Evolutionary conservation across 2,329 filamentous ascomycete genomes (phyloP).

Genomic region (Trichoderma aggressivum): DNA sequence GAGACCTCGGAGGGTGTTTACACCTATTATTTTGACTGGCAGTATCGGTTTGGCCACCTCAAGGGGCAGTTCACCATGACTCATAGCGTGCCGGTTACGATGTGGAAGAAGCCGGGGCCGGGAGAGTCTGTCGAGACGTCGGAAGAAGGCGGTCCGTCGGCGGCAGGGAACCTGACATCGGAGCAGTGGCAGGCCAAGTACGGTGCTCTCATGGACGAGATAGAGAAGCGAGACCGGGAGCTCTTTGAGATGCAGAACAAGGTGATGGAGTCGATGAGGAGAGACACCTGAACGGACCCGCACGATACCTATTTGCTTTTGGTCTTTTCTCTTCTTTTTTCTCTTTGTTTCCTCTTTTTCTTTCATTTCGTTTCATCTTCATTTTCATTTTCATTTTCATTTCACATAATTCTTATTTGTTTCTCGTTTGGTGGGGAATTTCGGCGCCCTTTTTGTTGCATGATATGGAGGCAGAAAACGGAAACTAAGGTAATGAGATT

Average conservation of each 20-base stretch:
- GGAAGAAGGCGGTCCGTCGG: constrained; percentile 20
- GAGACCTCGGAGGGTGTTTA: constrained; percentile 41
- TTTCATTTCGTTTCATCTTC: not conserved
- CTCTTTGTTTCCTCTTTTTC: not conserved
- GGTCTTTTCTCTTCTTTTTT: not conserved
- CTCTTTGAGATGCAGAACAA: constrained; percentile 42
- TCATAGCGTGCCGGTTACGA: constrained; percentile 43
- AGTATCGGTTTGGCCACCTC: constrained; percentile 52
- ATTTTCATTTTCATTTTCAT: not conserved
- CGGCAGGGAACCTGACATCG: constrained; percentile 28
- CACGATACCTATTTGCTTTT: constrained; percentile 20
- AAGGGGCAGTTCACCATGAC: constrained; percentile 52
- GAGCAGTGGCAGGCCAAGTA: constrained; percentile 53
- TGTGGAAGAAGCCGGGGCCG: constrained; percentile 36
- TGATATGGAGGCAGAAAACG: not conserved
- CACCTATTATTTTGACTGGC: constrained; percentile 53
- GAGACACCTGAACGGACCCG: constrained; percentile 13
- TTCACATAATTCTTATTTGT: too few relatives aligned
- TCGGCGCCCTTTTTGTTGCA: not conserved
- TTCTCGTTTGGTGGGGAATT: not conserved
- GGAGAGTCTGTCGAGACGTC: constrained; percentile 23
- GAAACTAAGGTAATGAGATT: not conserved
- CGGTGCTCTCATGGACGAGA: constrained; percentile 54
- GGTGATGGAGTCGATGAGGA: constrained; percentile 39
- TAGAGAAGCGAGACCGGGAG: constrained; percentile 57